Evolutionary conservation across 2,329 filamentous ascomycete genomes (phyloP), one percentile per base, ranked within the genome.

Genomic region (Arthrinium puccinioides): DNA sequence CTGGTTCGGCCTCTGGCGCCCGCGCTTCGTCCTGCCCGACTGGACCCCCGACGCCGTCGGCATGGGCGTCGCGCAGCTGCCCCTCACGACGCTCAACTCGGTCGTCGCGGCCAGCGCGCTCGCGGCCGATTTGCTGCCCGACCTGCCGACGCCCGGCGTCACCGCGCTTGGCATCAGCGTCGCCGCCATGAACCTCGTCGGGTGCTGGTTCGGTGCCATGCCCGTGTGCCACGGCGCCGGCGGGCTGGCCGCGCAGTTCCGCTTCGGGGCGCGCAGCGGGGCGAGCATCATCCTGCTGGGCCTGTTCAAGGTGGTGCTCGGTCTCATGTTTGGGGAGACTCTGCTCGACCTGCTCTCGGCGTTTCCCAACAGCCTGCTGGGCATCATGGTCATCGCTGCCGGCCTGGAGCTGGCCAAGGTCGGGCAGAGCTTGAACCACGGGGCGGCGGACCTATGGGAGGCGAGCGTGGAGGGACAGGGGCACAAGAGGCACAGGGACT

Each of bases 151-250:
- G 0, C 87, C 87, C 0, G 78, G 77, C 0, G 82, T 87, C 6
- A 90, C 87, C 0, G 70, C 79, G 1, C 69, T 97, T 21, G 90
- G 89, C 2, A 57, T 89, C 42, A 94, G 87, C 38, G 86, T 97
- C 4, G 81, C 82, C 1, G 52, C 69, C 2, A 94, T 95, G 77
- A 97, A 97, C 55, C 65, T 96, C 4, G 58, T 84, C 1, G 84
- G 84, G 13, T 89, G 86, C 51, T 94, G 87, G 85, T 94, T 95
- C 51, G 89, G 89, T 32, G 84, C 84, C 5, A 97, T 96, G 92
- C 92, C 90, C 4, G 80, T 92, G 4, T 97, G 92, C 54, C 92
- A 97, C 56, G 90, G 90, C 5, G 87, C 87, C 1, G 90, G 90
- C 3, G 90, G 90, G 0, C 68, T 97, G 0, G 92, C 92, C 5